Evolutionary conservation across 352 stramenopile species (phyloP), one percentile per base, ranked within the genome.

Genomic region (Phytopythium litorale): DNA sequence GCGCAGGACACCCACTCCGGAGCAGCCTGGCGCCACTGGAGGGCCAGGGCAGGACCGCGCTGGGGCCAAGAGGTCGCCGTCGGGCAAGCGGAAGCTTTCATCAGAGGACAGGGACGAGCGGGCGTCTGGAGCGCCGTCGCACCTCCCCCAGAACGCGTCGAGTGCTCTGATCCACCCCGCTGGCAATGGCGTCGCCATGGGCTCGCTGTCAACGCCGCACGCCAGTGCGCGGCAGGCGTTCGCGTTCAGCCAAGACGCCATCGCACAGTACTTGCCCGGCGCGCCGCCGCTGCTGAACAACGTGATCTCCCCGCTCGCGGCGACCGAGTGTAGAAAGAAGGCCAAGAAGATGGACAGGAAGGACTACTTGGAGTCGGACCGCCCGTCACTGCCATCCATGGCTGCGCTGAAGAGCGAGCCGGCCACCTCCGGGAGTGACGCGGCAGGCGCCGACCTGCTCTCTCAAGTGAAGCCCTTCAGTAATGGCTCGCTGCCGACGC

Each of bases 291-390:
- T 75, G 19, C 62, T 88, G 58, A 88, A 84, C 56, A 91, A 87
- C 25, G 81, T 85, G 35, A 91, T 91, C 53, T 91, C 81, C 18
- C 81, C 81, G n/a, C 63, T 87, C 46, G 81, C 79, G 1, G 79
- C 81, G 7, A 82, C 71, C 18, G 81, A 81, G 40, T 73, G 75
- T 56, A 86, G 85, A 60, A 91, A 90, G 71, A 90, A 88, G 61
- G 79, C 75, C 40, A 91, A 88, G 67, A 87, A 87, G 68, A 62
- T 81, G 38, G 67, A 76, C 62, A 83, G 81, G 57, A 84, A 78
- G 48, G 62, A 75, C 38, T 82, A 78, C 28, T 37, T 72, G 38
- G 57, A 63, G 5, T 18, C 30, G 16, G 51, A 57, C 11, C 30
- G 33, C 19, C 30, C n/a, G 25, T 30, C 51, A 4, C 13, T 45